Conservation (phyloP, 306 rosid genomes). For the Comarum palustre region DNA sequence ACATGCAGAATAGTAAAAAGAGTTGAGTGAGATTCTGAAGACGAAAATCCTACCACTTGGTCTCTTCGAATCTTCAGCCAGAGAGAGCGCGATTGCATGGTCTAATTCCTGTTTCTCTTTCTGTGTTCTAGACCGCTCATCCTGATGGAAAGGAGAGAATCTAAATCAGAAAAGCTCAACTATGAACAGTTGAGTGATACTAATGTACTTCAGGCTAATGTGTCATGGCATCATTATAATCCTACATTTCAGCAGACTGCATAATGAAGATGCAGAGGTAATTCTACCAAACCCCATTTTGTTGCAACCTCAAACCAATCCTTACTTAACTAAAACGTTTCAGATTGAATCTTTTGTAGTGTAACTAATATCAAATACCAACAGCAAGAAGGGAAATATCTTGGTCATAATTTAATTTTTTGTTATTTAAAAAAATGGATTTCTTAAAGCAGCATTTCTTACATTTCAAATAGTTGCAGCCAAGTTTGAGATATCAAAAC, state of each 20-base stretch:
- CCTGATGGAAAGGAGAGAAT: conserved; percentile 42
- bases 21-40: neutral
- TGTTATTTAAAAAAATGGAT: no score
- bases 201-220: neutral
- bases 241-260: neutral
- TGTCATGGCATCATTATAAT: neutral
- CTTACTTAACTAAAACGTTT: neutral
- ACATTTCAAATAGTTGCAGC: neutral
- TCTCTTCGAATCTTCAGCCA: conserved; percentile 63
- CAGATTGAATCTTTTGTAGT: neutral
- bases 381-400: neutral
- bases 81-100: conserved; percentile 64
- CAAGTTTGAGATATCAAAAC: neutral
- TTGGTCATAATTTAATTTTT: neutral
- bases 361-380: neutral
- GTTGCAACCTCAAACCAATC: neutral
- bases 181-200: neutral
- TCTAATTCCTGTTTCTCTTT: conserved; percentile 78
- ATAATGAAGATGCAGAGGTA: neutral
- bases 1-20: neutral
- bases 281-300: neutral
- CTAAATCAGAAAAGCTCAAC: neutral
- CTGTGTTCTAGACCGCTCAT: conserved; percentile 59
- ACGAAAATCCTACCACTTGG: conserved; percentile 47
- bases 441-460: neutral